Percentiles rank a stretch among this genome's conserved stretches.
Evolutionary conservation across 352 stramenopile genomes (phyloP).

Genomic region (Phytophthora quininea): DNA sequence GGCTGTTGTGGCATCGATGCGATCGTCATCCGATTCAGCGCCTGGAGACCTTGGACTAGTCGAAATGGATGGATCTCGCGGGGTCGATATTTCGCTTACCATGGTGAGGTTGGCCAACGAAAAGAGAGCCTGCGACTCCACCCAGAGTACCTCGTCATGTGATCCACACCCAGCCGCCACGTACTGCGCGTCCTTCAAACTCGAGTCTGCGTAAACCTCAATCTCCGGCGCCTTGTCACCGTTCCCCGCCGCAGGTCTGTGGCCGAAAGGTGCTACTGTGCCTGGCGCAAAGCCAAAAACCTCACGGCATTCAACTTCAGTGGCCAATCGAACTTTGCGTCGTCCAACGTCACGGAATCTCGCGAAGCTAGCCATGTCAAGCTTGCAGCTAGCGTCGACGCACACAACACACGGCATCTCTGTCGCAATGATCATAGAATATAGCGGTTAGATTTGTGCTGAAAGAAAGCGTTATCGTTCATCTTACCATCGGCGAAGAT

Average conservation of each 20-base stretch:
- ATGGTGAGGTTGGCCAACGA: constrained; percentile 38
- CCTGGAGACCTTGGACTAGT: neutral
- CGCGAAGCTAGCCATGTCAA: constrained; percentile 58
- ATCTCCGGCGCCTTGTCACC: constrained; percentile 15
- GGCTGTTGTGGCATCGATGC: neutral
- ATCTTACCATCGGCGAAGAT: constrained; percentile 60
- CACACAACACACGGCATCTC: constrained; percentile 55
- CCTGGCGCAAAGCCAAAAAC: constrained; percentile 70
- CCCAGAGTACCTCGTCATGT: constrained; percentile 48
- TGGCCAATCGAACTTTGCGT: constrained; percentile 73
- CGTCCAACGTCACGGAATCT: constrained; percentile 52
- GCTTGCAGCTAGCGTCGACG: constrained; percentile 56
- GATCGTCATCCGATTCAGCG: constrained; percentile 8
- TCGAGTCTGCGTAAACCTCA: constrained; percentile 45
- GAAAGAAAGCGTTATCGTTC: neutral
- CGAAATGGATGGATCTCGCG: neutral
- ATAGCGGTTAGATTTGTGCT: neutral
- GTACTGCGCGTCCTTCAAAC: constrained; percentile 31
- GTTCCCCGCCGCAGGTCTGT: constrained; percentile 18
- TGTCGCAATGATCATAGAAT: constrained; percentile 17
- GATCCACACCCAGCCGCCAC: constrained; percentile 56
- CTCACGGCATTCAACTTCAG: constrained; percentile 49
- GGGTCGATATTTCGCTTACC: constrained; percentile 37
- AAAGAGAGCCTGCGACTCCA: constrained; percentile 50
- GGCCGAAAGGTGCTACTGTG: constrained; percentile 67